A percentile compares a stretch with the other conserved stretches of the same genome.
These are phyloP conservation scores for Tuber borchii DNA, from an alignment of 495 filamentous ascomycete species.

Conservation along the genomic window DNA sequence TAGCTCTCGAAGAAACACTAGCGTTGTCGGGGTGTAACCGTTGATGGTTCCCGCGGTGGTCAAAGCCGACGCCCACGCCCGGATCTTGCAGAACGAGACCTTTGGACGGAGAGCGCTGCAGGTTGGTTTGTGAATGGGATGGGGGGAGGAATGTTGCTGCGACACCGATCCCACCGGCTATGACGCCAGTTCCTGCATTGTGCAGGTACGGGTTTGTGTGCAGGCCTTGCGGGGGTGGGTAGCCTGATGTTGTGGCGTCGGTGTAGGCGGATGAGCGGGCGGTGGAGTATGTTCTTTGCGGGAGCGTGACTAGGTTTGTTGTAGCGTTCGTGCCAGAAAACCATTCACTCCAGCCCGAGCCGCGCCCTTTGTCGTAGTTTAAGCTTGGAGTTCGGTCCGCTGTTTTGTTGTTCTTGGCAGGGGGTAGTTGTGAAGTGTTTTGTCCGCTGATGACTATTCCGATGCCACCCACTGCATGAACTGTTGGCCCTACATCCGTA, in stretches of 20 bases:
- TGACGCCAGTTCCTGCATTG: conserved; percentile 28
- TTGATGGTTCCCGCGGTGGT: conserved; percentile 4
- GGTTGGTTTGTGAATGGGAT: neutral
- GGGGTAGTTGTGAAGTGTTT: neutral
- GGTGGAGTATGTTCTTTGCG: conserved; percentile 27
- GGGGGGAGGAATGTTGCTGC: neutral
- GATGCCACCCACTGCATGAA: conserved; percentile 27
- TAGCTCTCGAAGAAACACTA: conserved; percentile 24
- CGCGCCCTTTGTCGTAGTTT: conserved; percentile 4
- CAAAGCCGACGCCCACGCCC: conserved; percentile 20
- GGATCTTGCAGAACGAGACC: conserved; percentile 35
- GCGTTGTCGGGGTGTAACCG: conserved; percentile 5
- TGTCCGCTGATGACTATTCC: conserved; percentile 17
- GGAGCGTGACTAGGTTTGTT: conserved; percentile 35
- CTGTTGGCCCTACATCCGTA: conserved; percentile 11
- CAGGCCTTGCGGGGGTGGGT: neutral
- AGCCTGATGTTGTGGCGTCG: conserved; percentile 16
- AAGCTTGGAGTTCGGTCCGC: neutral
- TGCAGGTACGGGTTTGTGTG: conserved; percentile 37
- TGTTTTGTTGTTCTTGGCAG: conserved; percentile 21
- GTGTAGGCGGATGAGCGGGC: conserved; percentile 31
- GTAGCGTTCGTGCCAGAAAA: conserved; percentile 36
- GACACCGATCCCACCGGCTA: conserved; percentile 22
- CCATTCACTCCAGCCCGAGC: conserved; percentile 41
- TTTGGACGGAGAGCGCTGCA: conserved; percentile 33